Base-by-base conservation (phyloP, 2,329 filamentous ascomycete species). In the Alternaria dauci region DNA sequence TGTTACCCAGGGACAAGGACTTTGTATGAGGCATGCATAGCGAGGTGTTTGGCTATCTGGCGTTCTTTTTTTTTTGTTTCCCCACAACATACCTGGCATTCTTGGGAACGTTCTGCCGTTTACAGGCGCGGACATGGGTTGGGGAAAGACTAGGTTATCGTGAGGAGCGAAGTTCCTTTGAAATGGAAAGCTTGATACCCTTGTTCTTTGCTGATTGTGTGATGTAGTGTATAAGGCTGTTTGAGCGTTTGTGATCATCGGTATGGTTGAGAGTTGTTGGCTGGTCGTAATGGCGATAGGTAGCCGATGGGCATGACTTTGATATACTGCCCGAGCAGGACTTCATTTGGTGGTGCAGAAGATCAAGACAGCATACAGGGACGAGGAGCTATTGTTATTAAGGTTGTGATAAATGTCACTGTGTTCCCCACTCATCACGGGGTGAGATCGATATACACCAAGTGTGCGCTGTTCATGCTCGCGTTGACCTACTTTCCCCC, bases 21-120 rank as follows among this genome's bases (percentile, higher is more conserved):
- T 38, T 38, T 38, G 12, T 25, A 23, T 25, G 46, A 20, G 44
- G 44, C 4, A 16, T 48, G 28, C 76, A 78, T 79, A 79, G 76
- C 74, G 75, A 70, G 70, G 76, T 68, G 73, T 78, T 68, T 38
- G 46, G 70, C 70, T 69, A 69, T 73, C 59, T 46, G 74, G 72
- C 65, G 73, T 74, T 32, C 23, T 34, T 16, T 34, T 23, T 34
- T 34, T 16, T 34, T n/a, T n/a, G n/a, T n/a, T n/a, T n/a, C n/a
- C n/a, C n/a, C 8, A 46, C 28, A 12, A 12, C 14, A 46, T n/a
- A 11, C 7, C 6, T 38, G 18, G 38, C 38, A 41, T 41, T 41
- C 18, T 23, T 41, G 34, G 34, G 34, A 38, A n/a, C 2, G n/a
- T 18, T n/a, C 14, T 38, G 34, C n/a, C 38, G 18, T 39, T 39